phyloP scores from a whole-genome alignment of 345 rosid species.

The Ceriops tagal region DNA sequence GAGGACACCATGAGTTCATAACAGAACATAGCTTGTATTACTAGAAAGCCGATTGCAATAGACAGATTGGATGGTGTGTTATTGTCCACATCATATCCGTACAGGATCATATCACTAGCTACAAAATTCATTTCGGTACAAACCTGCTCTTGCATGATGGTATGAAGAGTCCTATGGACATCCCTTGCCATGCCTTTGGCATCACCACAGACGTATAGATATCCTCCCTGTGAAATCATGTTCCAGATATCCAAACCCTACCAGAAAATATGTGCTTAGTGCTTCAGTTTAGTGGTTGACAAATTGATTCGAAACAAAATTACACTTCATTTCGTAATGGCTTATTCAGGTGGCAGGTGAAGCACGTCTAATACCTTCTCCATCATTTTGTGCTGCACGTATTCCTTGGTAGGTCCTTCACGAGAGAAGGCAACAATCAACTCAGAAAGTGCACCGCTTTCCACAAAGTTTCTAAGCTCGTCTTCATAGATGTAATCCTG shows the following conservation, averaged over 20 bases:
- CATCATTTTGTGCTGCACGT: slow-evolving; percentile 87
- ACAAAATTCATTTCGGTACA: neutral
- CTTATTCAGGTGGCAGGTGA: slow-evolving; percentile 11
- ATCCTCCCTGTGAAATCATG: slow-evolving; percentile 70
- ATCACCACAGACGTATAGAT: slow-evolving; percentile 96
- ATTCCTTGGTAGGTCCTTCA: slow-evolving; percentile 86
- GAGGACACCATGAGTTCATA: too few species aligned
- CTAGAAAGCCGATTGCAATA: too few species aligned
- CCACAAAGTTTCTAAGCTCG: slow-evolving; percentile 68
- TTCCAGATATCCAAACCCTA: slow-evolving; percentile 87
- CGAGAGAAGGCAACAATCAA: slow-evolving; percentile 86
- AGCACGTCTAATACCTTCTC: slow-evolving; percentile 50
- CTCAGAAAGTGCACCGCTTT: slow-evolving; percentile 71
- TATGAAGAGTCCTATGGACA: slow-evolving; percentile 88
- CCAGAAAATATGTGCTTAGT: neutral
- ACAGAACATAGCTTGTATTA: too few species aligned
- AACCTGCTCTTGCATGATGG: slow-evolving; percentile 86
- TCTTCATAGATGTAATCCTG: slow-evolving; percentile 93
- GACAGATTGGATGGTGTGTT: too few species aligned
- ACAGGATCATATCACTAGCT: too few species aligned
- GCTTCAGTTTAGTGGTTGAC: neutral
- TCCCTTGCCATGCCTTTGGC: slow-evolving; percentile 99
- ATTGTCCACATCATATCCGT: too few species aligned
- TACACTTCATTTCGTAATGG: neutral
- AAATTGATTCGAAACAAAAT: neutral